Conservation (phyloP, 116 monocot species). For the Iris pallida region DNA sequence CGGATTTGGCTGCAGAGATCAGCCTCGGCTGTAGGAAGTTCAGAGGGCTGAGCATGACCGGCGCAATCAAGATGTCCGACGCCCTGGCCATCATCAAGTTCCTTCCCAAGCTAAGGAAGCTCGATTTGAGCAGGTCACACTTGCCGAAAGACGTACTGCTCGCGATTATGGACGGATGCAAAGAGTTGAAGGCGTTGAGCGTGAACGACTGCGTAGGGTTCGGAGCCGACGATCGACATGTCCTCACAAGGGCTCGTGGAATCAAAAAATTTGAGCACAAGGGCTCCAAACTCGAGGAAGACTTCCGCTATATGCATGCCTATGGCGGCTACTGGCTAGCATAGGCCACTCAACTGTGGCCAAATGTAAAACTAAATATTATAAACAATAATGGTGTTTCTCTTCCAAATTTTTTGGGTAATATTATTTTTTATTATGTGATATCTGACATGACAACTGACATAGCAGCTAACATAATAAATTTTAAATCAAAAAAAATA, state of each 20-base stretch:
- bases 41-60: conserved; percentile 4
- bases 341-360: too few relatives aligned
- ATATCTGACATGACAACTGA: too few relatives aligned
- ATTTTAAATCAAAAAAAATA: too few relatives aligned
- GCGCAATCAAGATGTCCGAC: not conserved
- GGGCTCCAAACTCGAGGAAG: not conserved
- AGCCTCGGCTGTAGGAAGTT: conserved; percentile 6
- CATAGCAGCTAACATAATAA: too few relatives aligned
- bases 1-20: conserved; percentile 10
- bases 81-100: not conserved
- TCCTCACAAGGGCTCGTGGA: conserved; percentile 1
- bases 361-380: too few relatives aligned
- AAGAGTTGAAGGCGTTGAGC: conserved; percentile 4
- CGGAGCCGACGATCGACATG: not conserved
- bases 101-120: conserved; percentile 2
- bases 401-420: too few relatives aligned
- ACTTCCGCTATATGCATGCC: not conserved
- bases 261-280: conserved; percentile 4
- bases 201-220: conserved; percentile 7
- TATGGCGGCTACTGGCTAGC: too few relatives aligned
- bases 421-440: too few relatives aligned
- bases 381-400: too few relatives aligned
- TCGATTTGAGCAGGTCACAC: not conserved
- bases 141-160: not conserved
- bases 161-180: conserved; percentile 12